Evolutionary conservation across 805 yeast genomes (phyloP), one percentile per base, ranked within the genome.

Genomic region (Candida golubevii): DNA sequence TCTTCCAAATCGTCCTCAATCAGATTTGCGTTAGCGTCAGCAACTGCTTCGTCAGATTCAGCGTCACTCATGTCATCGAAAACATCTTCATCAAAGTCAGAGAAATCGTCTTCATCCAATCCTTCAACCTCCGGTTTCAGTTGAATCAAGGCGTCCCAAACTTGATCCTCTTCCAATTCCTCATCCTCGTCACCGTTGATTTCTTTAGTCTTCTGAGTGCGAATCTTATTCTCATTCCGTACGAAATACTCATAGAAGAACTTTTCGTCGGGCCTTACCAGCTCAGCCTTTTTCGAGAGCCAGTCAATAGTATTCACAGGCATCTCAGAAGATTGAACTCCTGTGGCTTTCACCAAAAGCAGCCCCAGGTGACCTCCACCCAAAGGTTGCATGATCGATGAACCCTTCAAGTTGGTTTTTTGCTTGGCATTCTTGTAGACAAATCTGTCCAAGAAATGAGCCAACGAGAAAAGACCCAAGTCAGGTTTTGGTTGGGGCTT

Each of bases 321-420:
- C 11, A 76, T 60, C n/a, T 72, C 77, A 4, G 63, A 62, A 27
- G 59, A 54, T 13, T 59, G 36, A 26, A 63, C 57, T 46, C 64
- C 65, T 6, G 87, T 77, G n/a, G 88, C 79, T 56, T 72, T 81
- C 10, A 85, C 87, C 53, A 85, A 71, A 42, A 85, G 66, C 5
- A 82, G 69, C 8, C 85, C 87, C 15, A 87, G 82, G 50, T 83
- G 85, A 1, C 81, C 75, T 50, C 97, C 97, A 36, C 95, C 89
- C 52, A 93, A 73, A 40, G 99, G 98, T 72, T 93, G 99, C 98
- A 93, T 93, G 61, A 93, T 90, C 36, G 97, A 88, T 4, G 85
- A 73, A 58, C 98, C 98, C 61, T 85, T 82, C n/a, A 82, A 69
- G 30, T 71, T 63, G 14, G 81, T 73, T 64, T 84, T 86, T 56